A percentile compares a stretch with the other conserved stretches of the same genome.
Conservation (phyloP, 306 rosid species). For the Vigna radiata region DNA sequence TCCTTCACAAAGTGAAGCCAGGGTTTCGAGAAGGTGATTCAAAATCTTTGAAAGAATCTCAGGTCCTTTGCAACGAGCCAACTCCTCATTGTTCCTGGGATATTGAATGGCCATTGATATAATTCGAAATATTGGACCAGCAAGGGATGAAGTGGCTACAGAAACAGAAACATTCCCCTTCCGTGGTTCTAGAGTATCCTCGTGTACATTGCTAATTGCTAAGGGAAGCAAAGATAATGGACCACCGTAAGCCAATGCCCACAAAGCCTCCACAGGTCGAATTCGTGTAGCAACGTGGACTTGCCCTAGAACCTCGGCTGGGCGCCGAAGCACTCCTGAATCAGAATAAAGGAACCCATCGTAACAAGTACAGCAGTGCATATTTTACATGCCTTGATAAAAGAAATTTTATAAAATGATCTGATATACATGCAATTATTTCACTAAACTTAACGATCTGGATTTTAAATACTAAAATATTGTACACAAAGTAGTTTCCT, state of each 20-base stretch:
- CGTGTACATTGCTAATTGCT: conserved; percentile 71
- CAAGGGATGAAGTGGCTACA: conserved; percentile 80
- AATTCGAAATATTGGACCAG: conserved; percentile 84
- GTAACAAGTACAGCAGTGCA: conserved; percentile 38
- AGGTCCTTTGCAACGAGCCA: conserved; percentile 86
- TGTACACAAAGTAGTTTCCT: conserved; percentile 16
- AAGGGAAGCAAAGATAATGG: conserved; percentile 96
- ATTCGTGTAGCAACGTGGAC: conserved; percentile 89
- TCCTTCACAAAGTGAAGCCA: conserved; percentile 76
- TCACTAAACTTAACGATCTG: conserved; percentile 18
- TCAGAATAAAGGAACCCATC: conserved; percentile 37
- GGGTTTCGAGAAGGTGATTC: conserved; percentile 80
- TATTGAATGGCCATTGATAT: conserved; percentile 75
- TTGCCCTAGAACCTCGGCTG: conserved; percentile 99
- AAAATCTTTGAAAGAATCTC: conserved; percentile 93
- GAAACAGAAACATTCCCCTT: conserved; percentile 67
- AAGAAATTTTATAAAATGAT: conserved; percentile 31
- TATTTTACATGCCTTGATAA: conserved; percentile 36
- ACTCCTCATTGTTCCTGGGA: conserved; percentile 90
- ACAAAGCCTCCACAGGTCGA: conserved; percentile 83
- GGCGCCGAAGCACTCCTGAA: conserved; percentile 88
- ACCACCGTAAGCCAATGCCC: conserved; percentile 98
- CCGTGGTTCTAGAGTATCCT: conserved; percentile 79
- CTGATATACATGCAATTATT: conserved; percentile 32
- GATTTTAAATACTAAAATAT: conserved; percentile 35